phyloP scores from a whole-genome alignment of 2,329 filamentous ascomycete genomes.

The Alternaria sp. region DNA sequence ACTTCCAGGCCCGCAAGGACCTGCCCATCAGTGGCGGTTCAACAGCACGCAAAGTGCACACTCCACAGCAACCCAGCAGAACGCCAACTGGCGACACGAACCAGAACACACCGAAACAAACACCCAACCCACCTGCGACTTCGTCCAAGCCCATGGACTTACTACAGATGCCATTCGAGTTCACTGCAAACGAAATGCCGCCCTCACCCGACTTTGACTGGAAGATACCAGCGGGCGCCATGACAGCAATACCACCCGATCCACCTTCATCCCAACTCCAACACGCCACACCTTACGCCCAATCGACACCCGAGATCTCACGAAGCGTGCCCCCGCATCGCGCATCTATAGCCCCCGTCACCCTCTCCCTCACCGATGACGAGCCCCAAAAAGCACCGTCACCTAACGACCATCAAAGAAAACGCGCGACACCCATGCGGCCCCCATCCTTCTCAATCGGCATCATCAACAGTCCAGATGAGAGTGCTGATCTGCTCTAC shows the following conservation, averaged over 20 bases:
- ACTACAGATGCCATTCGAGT: conserved; percentile 50
- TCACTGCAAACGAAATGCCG: conserved; percentile 50
- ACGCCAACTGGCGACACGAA: conserved; percentile 47
- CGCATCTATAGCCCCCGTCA: conserved; percentile 57
- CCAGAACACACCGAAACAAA: conserved; percentile 36
- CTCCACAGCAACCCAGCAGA: conserved; percentile 44
- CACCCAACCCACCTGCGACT: conserved; percentile 29
- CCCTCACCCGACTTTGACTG: conserved; percentile 54
- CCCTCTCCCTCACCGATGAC: conserved; percentile 63
- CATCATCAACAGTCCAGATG: conserved; percentile 68
- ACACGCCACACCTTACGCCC: conserved; percentile 53
- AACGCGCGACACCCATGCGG: conserved; percentile 48
- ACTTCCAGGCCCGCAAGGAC: conserved; percentile 94
- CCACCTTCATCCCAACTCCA: conserved; percentile 44
- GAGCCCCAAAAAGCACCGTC: conserved; percentile 54
- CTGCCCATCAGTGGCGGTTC: conserved; percentile 83
- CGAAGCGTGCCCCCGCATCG: conserved; percentile 48
- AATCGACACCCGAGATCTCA: conserved; percentile 61
- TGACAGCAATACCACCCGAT: conserved; percentile 53
- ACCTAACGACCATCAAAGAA: conserved; percentile 41
- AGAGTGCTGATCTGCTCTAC: conserved; percentile 84
- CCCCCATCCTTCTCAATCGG: conserved; percentile 56
- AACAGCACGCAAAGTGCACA: conserved; percentile 70
- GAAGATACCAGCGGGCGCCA: conserved; percentile 51
- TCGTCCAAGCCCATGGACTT: conserved; percentile 44